Evolutionary conservation across 1,139 yeast genomes (phyloP).

Genomic region (Ogataea hybrid): DNA sequence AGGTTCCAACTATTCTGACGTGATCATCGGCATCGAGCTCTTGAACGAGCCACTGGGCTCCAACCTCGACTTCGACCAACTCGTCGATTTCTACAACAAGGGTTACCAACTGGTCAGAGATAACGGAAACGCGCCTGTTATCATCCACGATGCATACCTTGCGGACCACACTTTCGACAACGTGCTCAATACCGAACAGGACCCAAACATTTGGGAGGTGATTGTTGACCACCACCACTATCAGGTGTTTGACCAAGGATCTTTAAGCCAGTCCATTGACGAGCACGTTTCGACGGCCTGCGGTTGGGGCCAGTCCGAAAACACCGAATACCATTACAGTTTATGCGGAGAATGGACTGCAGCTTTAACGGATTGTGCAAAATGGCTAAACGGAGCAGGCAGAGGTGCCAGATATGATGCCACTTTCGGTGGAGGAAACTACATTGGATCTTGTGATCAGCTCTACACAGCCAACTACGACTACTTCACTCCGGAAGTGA

Average conservation of each 20-base stretch:
- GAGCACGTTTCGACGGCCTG: constrained; percentile 36
- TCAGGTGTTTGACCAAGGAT: constrained; percentile 50
- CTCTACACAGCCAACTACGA: constrained; percentile 26
- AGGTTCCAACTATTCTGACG: constrained; percentile 40
- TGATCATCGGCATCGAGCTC: constrained; percentile 60
- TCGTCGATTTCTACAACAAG: constrained; percentile 42
- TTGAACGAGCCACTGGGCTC: constrained; percentile 61
- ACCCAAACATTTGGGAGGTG: constrained; percentile 34
- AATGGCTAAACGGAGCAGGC: constrained; percentile 62
- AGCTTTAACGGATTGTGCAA: constrained; percentile 64
- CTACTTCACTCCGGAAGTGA: constrained; percentile 36
- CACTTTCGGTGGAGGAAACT: constrained; percentile 39
- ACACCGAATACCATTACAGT: constrained; percentile 42
- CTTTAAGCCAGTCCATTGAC: constrained; percentile 40
- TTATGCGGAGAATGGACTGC: constrained; percentile 67
- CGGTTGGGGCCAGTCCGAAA: constrained; percentile 27
- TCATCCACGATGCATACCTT: constrained; percentile 60
- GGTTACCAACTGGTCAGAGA: constrained; percentile 41
- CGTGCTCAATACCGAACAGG: constrained; percentile 38
- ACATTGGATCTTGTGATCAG: constrained; percentile 39
- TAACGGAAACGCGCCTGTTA: constrained; percentile 42
- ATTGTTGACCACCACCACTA: constrained; percentile 67
- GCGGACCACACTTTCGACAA: constrained; percentile 49
- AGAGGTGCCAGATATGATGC: constrained; percentile 60
- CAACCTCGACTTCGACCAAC: constrained; percentile 36